Conservation (phyloP, 257 asterid species). For the Paulownia fortunei region DNA sequence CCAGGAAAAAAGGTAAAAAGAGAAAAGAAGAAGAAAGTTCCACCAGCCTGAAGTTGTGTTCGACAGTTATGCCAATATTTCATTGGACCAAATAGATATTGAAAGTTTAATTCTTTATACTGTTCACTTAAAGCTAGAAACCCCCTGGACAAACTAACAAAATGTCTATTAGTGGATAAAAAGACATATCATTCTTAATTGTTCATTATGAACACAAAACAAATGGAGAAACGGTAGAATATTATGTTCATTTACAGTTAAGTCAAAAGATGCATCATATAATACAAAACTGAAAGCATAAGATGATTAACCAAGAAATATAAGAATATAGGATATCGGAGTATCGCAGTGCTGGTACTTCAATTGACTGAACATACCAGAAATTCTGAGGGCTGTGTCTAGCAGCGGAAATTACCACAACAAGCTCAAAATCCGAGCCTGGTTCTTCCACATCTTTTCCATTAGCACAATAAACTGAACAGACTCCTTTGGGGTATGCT, state of each 20-base stretch:
- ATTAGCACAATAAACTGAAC: constrained; percentile 77
- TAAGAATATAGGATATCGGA: constrained; percentile 9
- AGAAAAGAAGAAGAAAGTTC: background rate
- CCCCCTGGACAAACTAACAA: background rate
- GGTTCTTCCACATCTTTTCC: constrained; percentile 91
- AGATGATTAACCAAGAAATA: constrained; percentile 1
- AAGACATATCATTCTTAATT: background rate
- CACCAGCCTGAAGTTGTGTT: background rate
- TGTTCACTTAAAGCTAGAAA: background rate
- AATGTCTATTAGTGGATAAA: background rate
- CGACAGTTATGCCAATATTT: background rate
- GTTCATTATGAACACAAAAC: background rate
- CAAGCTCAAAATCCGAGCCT: constrained; percentile 88
- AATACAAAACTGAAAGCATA: constrained; percentile 26
- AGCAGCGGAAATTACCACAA: constrained; percentile 89
- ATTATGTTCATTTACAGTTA: background rate
- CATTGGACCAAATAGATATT: background rate
- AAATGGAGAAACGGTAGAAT: constrained; percentile 2
- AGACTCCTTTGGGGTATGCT: constrained; percentile 87
- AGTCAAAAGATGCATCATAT: constrained; percentile 20
- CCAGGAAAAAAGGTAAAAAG: background rate
- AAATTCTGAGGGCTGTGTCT: constrained; percentile 95
- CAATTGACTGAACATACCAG: constrained; percentile 57
- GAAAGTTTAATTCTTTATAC: background rate
- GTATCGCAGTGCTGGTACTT: constrained; percentile 15